Base-by-base conservation (phyloP, 306 rosid species). In the Pyrus communis region DNA sequence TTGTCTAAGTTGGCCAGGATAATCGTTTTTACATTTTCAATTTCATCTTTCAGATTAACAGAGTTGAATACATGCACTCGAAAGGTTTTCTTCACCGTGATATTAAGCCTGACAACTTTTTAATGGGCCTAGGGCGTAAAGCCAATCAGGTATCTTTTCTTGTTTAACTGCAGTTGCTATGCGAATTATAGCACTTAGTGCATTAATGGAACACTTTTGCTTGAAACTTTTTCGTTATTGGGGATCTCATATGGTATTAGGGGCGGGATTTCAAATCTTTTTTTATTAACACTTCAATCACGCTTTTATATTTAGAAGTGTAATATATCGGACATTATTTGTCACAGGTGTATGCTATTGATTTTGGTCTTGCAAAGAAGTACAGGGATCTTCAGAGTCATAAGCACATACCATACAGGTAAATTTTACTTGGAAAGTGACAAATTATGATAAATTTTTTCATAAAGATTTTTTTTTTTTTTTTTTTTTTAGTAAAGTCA, bases 41-140 rank as follows among this genome's bases (percentile, higher is more conserved):
- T 64, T 14, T 74, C 27, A 46, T 79, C 73, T 84, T 90, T 82
- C 91, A 96, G 99, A 91, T 96, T 80, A 96, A 88, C 85, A 88
- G 97, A 89, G 98, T 96, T 82, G 99, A 96, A 77, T 96, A 96
- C 89, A 93, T 96, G 99, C 99, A 96, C 79, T 86, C 99, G 80
- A 87, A 96, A 86, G 99, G 99, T 78, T 96, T 96, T 82, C 99
- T 96, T 84, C 99, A 96, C 77, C 99, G 99, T 31, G 99, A 96
- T 81, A 91, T 96, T 77, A 96, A 96, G 82, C 99, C 99, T 21
- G 99, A 96, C 89, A 96, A 96, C 89, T 96, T 96, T 83, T 77
- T 96, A 66, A 93, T 96, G 99, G 99, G 99, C 69, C 88, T 93
- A 27, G 99, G 98, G 73, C 93, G 99, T 25, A 96, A 93, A 84